These are phyloP conservation scores for Beauveria asiatica DNA, from an alignment of 2,329 filamentous ascomycete species.

Conservation along the genomic window DNA sequence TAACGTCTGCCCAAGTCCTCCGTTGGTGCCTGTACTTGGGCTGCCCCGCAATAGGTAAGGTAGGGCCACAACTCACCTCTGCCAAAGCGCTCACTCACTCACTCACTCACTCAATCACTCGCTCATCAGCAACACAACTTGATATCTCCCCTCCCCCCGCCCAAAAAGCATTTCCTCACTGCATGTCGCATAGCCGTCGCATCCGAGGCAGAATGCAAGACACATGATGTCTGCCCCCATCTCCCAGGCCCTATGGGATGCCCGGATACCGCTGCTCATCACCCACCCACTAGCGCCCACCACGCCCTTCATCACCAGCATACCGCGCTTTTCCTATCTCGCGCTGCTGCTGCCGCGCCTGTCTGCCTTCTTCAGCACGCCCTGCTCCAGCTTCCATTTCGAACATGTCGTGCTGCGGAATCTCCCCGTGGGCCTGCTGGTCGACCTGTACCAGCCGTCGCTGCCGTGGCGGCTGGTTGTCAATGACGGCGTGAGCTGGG, in stretches of 20 bases:
- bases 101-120: no score
- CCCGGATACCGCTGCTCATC: slow-evolving; percentile 46
- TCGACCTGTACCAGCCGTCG: slow-evolving; percentile 47
- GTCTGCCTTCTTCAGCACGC: slow-evolving; percentile 40
- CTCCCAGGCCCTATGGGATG: slow-evolving; percentile 44
- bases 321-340: slow-evolving; percentile 53
- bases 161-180: no score
- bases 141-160: neutral
- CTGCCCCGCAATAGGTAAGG: no score
- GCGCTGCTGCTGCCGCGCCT: slow-evolving; percentile 49
- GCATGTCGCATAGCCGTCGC: neutral
- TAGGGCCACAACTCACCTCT: no score
- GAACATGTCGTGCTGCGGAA: slow-evolving; percentile 45
- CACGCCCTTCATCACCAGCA: slow-evolving; percentile 42
- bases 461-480: slow-evolving; percentile 49
- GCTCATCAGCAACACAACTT: neutral
- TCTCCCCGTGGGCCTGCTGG: slow-evolving; percentile 44
- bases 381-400: slow-evolving; percentile 52
- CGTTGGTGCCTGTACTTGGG: no score
- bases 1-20: no score
- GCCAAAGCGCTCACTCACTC: neutral
- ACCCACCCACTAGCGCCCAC: slow-evolving; percentile 39
- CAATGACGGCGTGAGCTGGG: slow-evolving; percentile 47
- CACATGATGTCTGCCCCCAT: slow-evolving; percentile 21
- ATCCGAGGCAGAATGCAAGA: neutral